Evolutionary conservation across 352 stramenopile species (phyloP).

Genomic region (Phytophthora ohioensis): DNA sequence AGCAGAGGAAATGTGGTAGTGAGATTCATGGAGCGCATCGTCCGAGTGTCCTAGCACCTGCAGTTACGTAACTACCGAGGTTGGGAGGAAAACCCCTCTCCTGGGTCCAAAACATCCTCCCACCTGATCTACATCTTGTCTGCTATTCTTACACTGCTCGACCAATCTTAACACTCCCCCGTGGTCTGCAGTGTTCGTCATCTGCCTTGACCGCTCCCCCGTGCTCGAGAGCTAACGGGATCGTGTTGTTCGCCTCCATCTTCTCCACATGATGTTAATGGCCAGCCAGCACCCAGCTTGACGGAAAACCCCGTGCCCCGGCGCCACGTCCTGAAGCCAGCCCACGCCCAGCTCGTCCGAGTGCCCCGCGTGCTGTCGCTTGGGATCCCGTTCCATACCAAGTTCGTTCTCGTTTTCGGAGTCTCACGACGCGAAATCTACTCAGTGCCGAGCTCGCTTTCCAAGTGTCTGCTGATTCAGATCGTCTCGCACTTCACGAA

Average conservation of each 20-base stretch:
- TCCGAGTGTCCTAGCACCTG: not conserved
- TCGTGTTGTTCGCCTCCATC: conserved; percentile 9
- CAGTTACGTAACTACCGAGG: conserved; percentile 9
- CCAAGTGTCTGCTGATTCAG: not conserved
- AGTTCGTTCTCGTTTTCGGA: not conserved
- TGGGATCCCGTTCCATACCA: too few relatives aligned
- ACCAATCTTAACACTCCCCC: conserved; percentile 24
- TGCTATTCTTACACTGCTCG: conserved; percentile 8
- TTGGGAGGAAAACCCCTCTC: conserved; percentile 7
- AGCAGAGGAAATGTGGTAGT: conserved; percentile 11
- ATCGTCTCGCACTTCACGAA: conserved; percentile 1
- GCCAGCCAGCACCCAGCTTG: conserved; percentile 12
- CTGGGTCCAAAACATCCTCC: conserved; percentile 5
- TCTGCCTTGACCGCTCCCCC: not conserved
- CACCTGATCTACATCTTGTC: not conserved
- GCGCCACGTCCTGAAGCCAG: not conserved
- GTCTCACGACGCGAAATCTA: not conserved
- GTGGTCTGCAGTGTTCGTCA: conserved; percentile 18
- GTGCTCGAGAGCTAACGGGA: not conserved
- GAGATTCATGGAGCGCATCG: not conserved
- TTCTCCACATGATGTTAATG: conserved; percentile 1
- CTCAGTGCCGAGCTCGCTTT: conserved; percentile 1
- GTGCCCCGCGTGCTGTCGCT: not conserved
- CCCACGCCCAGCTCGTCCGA: conserved; percentile 9
- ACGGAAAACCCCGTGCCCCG: not conserved